A percentile compares a stretch with the other conserved stretches of the same genome.
Evolutionary conservation across 768 basidiomycete species (phyloP).

Genomic region (Coprinopsis strossmayeri): DNA sequence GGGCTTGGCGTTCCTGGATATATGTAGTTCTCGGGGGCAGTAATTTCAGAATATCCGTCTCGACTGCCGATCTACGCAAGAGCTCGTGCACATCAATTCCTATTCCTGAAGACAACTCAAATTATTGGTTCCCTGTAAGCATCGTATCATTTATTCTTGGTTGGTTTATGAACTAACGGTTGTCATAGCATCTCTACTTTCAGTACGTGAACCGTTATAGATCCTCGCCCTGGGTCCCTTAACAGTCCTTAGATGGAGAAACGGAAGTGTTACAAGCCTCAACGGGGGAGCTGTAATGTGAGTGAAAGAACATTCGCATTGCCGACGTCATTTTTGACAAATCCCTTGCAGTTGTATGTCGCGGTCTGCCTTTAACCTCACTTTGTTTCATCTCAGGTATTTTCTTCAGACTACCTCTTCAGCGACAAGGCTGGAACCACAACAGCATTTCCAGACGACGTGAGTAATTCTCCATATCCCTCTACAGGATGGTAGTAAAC

Average conservation of each 20-base stretch:
- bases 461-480: conserved; percentile 19
- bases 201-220: too few species aligned
- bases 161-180: too few species aligned
- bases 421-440: conserved; percentile 37
- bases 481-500: too few species aligned
- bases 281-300: conserved; percentile 41
- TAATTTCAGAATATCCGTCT: conserved; percentile 31
- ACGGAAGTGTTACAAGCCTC: conserved; percentile 39
- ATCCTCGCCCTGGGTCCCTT: too few species aligned
- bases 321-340: not conserved
- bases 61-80: conserved; percentile 27
- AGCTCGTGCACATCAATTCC: conserved; percentile 37
- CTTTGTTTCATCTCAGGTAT: not conserved
- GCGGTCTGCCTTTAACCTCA: not conserved
- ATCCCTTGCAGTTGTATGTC: conserved; percentile 11
- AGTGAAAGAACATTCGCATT: conserved; percentile 5
- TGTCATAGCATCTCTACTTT: conserved; percentile 37
- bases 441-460: conserved; percentile 50
- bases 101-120: conserved; percentile 15
- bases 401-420: conserved; percentile 42
- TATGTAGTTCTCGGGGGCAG: conserved; percentile 31
- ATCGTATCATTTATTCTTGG: too few species aligned
- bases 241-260: conserved; percentile 30
- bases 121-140: conserved; percentile 13
- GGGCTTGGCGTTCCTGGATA: not conserved